These are phyloP conservation scores for Erythrophleum fordii DNA, from an alignment of 306 rosid species.

Conservation along the genomic window DNA sequence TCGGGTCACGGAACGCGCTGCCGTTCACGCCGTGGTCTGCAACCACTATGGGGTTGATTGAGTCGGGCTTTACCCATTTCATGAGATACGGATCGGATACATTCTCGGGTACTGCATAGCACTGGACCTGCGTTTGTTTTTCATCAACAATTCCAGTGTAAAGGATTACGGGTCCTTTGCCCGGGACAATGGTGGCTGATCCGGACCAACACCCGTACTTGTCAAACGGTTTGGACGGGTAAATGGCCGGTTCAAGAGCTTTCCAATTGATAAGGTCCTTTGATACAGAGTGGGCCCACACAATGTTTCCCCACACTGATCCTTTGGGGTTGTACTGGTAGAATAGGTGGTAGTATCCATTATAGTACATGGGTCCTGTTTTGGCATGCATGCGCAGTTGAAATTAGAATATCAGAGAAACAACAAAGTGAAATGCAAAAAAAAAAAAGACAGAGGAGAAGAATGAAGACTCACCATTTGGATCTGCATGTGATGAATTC, in stretches of 20 bases:
- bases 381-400: background rate
- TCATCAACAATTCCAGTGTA: conserved; percentile 69
- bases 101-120: conserved; percentile 62
- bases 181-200: conserved; percentile 73
- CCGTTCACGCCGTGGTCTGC: conserved; percentile 41
- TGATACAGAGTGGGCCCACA: conserved; percentile 93
- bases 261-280: conserved; percentile 78
- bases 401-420: background rate
- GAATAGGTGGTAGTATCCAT: conserved; percentile 78
- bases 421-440: background rate
- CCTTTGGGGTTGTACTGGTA: conserved; percentile 93
- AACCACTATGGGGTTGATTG: conserved; percentile 56
- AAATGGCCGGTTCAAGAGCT: conserved; percentile 52
- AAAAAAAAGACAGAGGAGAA: fast-evolving
- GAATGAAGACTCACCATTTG: conserved; percentile 67
- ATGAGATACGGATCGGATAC: conserved; percentile 56
- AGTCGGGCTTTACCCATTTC: conserved; percentile 74
- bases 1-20: conserved; percentile 78
- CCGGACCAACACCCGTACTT: conserved; percentile 93
- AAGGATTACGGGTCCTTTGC: conserved; percentile 67
- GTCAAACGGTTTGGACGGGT: conserved; percentile 79
- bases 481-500: conserved; percentile 52
- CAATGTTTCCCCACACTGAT: conserved; percentile 90
- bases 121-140: conserved; percentile 60
- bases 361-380: conserved; percentile 78